phyloP scores from a whole-genome alignment of 148 eudicot species.

The Gaultheria prostrata region DNA sequence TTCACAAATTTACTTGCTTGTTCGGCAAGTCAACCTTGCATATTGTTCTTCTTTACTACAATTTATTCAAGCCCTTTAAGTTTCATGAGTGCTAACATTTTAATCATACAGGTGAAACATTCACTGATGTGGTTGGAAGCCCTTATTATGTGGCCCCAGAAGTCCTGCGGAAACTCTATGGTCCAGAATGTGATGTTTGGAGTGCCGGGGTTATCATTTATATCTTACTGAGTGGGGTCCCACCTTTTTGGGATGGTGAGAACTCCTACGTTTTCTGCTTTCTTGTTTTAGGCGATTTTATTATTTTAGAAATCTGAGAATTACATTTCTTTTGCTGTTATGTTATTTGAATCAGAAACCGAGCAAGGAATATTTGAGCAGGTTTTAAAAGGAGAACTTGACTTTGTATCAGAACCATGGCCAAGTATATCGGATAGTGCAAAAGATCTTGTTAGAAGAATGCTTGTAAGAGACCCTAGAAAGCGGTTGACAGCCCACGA shows the following conservation, averaged over 20 bases:
- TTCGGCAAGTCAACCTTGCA: background rate
- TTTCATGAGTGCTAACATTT: constrained; percentile 12
- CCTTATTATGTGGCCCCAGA: constrained; percentile 49
- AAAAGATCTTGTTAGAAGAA: constrained; percentile 35
- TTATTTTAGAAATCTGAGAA: background rate
- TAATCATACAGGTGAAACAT: constrained; percentile 34
- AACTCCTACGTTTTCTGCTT: background rate
- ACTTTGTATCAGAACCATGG: constrained; percentile 42
- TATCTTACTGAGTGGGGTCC: constrained; percentile 41
- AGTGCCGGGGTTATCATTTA: constrained; percentile 45
- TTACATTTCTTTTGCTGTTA: constrained; percentile 2
- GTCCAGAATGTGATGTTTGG: constrained; percentile 44
- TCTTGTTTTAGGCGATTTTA: background rate
- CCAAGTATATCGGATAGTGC: constrained; percentile 41
- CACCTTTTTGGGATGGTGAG: constrained; percentile 52
- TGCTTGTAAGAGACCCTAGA: constrained; percentile 38
- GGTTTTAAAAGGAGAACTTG: constrained; percentile 40
- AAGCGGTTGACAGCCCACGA: constrained; percentile 40
- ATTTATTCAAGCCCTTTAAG: background rate
- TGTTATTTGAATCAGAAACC: constrained; percentile 29
- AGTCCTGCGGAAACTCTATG: constrained; percentile 37
- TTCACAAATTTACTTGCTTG: background rate
- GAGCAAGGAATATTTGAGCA: constrained; percentile 45
- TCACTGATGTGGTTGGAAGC: constrained; percentile 41
- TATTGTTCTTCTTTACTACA: background rate